Conservation (phyloP, 495 filamentous ascomycete species). For the Penicillium chermesinum region DNA sequence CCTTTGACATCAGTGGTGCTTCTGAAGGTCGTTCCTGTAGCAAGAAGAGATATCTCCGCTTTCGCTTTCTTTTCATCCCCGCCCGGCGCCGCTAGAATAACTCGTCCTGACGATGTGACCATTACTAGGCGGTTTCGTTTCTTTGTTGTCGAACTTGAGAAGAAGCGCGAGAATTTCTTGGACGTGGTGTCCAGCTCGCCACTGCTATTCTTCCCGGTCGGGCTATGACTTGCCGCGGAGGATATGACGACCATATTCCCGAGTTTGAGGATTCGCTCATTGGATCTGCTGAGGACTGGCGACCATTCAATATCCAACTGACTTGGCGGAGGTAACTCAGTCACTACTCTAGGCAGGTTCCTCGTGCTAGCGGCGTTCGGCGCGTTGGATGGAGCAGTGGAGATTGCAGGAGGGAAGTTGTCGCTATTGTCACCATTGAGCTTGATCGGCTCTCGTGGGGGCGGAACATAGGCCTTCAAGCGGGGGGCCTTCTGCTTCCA, state of each 20-base stretch:
- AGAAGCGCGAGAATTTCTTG: constrained; percentile 90
- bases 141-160: constrained; percentile 83
- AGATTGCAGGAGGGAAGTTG: constrained; percentile 46
- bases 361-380: constrained; percentile 40
- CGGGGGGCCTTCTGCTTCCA: constrained; percentile 92
- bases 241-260: constrained; percentile 83
- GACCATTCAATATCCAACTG: constrained; percentile 99
- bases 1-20: constrained; percentile 79
- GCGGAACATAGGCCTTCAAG: constrained; percentile 79
- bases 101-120: constrained; percentile 84
- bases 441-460: constrained; percentile 75
- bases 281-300: constrained; percentile 81
- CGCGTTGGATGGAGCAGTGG: constrained; percentile 41
- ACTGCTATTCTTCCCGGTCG: constrained; percentile 59
- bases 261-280: constrained; percentile 92
- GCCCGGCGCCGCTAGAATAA: constrained; percentile 86
- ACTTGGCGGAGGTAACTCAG: constrained; percentile 89
- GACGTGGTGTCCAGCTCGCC: constrained; percentile 52
- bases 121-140: constrained; percentile 91
- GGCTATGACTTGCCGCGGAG: constrained; percentile 62
- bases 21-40: constrained; percentile 66
- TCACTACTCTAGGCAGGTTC: constrained; percentile 77
- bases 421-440: constrained; percentile 55
- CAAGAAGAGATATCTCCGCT: constrained; percentile 75
- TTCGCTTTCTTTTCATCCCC: constrained; percentile 97